Conservation (phyloP, 495 filamentous ascomycete genomes). For the Recurvomyces mirabilis region DNA sequence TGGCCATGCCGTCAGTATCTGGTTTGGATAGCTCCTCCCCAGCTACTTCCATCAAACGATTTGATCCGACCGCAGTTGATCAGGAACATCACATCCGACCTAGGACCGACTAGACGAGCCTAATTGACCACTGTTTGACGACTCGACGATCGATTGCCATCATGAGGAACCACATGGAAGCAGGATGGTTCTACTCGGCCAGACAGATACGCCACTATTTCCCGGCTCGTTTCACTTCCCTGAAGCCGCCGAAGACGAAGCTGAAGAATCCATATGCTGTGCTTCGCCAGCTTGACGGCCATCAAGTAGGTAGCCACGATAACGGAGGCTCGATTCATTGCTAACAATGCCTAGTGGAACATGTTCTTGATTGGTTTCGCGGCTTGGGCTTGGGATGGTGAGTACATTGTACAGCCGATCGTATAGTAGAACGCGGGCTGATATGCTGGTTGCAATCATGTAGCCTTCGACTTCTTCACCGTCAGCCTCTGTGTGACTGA, state of each 20-base stretch:
- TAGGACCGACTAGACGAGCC: no score
- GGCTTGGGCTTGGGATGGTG: constrained; percentile 33
- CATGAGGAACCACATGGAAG: constrained; percentile 35
- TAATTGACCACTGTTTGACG: no score
- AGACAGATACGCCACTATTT: constrained; percentile 30
- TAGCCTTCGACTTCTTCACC: constrained; percentile 34
- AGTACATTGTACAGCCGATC: neutral
- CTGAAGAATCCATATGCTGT: constrained; percentile 27
- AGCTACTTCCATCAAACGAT: no score
- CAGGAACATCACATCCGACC: no score
- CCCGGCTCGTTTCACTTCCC: constrained; percentile 27
- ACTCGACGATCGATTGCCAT: no score
- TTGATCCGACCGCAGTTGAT: no score
- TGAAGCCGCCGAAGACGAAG: constrained; percentile 26
- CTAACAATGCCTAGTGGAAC: no score
- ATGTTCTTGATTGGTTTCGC: constrained; percentile 29
- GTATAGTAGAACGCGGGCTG: neutral
- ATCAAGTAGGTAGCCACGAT: no score
- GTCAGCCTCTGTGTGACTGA: constrained; percentile 33
- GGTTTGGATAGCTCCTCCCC: no score
- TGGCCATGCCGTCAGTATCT: no score
- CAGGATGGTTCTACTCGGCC: constrained; percentile 35
- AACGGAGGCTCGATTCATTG: no score
- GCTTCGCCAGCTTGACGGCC: constrained; percentile 26
- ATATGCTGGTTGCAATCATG: neutral